Conservation (phyloP, 106 monocot genomes). For the Xerophyta viscosa region DNA sequence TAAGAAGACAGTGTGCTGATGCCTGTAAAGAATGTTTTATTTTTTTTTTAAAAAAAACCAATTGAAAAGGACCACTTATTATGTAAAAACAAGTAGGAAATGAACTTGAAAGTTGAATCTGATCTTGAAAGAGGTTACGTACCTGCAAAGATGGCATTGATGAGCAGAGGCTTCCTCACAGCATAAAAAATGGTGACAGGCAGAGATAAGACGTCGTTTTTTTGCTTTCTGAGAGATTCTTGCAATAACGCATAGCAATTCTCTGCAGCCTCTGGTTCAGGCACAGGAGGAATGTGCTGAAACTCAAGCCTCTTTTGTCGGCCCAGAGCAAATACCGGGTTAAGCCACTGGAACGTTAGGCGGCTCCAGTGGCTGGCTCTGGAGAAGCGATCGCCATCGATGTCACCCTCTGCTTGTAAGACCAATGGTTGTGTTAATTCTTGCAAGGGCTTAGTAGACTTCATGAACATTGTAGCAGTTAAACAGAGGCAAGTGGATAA, state of each 20-base stretch:
- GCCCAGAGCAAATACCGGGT: conserved; percentile 61
- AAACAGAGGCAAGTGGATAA: conserved; percentile 18
- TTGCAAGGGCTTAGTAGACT: background rate
- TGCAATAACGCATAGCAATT: conserved; percentile 25
- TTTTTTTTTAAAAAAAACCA: too few relatives aligned
- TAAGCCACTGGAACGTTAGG: conserved; percentile 68
- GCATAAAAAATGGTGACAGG: conserved; percentile 31
- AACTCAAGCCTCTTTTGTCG: conserved; percentile 47
- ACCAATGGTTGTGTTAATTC: conserved; percentile 36
- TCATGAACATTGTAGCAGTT: conserved; percentile 10
- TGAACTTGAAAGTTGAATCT: background rate
- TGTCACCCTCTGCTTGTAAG: background rate
- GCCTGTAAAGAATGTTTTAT: conserved; percentile 41
- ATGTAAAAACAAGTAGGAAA: background rate
- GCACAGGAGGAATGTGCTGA: conserved; percentile 45
- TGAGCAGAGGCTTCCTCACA: conserved; percentile 44
- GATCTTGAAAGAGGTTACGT: background rate
- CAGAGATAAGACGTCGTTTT: conserved; percentile 20
- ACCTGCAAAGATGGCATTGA: conserved; percentile 68
- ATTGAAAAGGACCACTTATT: too few relatives aligned
- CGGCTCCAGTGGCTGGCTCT: conserved; percentile 54
- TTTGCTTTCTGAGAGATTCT: conserved; percentile 28
- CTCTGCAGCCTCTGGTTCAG: conserved; percentile 49
- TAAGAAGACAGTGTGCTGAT: conserved; percentile 71
- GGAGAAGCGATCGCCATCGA: conserved; percentile 7